phyloP scores from a whole-genome alignment of 1,284 basidiomycete species.

The Malassezia cuniculi region DNA sequence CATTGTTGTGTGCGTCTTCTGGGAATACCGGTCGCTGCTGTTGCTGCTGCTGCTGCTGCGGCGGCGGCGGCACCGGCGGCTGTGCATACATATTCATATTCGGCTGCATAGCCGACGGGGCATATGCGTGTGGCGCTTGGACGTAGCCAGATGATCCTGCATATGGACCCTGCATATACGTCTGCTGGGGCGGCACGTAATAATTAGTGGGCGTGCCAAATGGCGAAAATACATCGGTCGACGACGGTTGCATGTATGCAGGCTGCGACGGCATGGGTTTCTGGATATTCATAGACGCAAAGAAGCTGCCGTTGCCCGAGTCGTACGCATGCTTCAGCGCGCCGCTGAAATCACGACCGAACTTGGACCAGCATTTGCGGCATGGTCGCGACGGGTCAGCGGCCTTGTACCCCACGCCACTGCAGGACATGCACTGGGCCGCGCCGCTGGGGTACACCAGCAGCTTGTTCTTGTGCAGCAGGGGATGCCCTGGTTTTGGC shows the following conservation, averaged over 20 bases:
- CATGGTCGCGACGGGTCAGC: slow-evolving; percentile 6
- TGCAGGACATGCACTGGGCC: slow-evolving; percentile 9
- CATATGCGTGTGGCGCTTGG: too few relatives aligned
- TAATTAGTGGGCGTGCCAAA: too few relatives aligned
- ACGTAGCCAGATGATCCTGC: too few relatives aligned
- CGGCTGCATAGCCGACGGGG: too few relatives aligned
- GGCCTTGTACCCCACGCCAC: slow-evolving; percentile 13
- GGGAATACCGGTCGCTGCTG: neutral
- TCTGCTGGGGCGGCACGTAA: too few relatives aligned
- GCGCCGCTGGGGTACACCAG: slow-evolving; percentile 10
- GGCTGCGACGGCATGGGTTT: too few relatives aligned
- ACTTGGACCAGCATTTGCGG: slow-evolving; percentile 12
- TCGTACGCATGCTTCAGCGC: slow-evolving; percentile 8
- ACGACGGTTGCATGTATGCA: too few relatives aligned
- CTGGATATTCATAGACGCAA: too few relatives aligned
- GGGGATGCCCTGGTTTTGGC: slow-evolving; percentile 5
- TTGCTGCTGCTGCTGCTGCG: neutral
- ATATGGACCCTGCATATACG: too few relatives aligned
- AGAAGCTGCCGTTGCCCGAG: neutral
- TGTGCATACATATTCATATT: too few relatives aligned
- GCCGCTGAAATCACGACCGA: slow-evolving; percentile 7
- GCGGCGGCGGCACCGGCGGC: neutral
- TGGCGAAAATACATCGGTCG: too few relatives aligned
- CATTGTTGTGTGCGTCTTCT: slow-evolving; percentile 5
- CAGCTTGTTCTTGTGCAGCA: slow-evolving; percentile 9